Base-by-base conservation (phyloP, 768 basidiomycete genomes). In the Coprinellus aureogranulatus region DNA sequence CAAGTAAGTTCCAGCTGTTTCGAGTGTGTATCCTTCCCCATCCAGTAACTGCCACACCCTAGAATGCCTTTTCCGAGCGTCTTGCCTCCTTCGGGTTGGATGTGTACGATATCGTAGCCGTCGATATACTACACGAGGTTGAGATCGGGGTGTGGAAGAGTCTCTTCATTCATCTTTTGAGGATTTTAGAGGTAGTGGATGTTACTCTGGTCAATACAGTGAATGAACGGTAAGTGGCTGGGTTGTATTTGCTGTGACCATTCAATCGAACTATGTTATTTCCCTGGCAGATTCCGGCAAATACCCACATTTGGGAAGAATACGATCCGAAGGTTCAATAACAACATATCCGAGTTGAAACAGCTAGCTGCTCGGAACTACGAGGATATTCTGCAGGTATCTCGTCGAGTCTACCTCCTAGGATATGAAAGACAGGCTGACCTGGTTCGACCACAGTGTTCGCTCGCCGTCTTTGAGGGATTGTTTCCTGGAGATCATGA, bases 121-220 rank as follows among this genome's bases (percentile, higher is more conserved):
- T 67, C 0, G 75, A 78, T 59, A 53, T 76, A 2, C 40, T 79
- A 44, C 77, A 77, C 56, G 75, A 78, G 55, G 67, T 77, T 45
- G 74, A 77, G 55, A 57, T 77, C 12, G 73, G 75, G 8, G 66
- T 71, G 0, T 75, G 70, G 71, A 79, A 76, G 56, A 59, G 68
- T 1, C 27, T 72, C 3, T 72, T 77, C 47, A 67, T 55, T 1
- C 77, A 78, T 49, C 61, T 77, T 0, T 55, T 77, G 6, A 67
- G 70, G 0, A 60, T 77, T 8, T 57, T 76, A 1, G 52, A 67
- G 56, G 56, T 66, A 10, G 27, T 60, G 27, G 65, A 64, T 4
- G 26, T 49, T 14, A 59, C 62, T n/a, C 6, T 27, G 1, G 59
- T 74, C 22, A 62, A 62, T 10, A 55, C 54, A 25, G 52, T 72